phyloP scores from a whole-genome alignment of 2,329 filamentous ascomycete species.

The Trichoderma asperellum region DNA sequence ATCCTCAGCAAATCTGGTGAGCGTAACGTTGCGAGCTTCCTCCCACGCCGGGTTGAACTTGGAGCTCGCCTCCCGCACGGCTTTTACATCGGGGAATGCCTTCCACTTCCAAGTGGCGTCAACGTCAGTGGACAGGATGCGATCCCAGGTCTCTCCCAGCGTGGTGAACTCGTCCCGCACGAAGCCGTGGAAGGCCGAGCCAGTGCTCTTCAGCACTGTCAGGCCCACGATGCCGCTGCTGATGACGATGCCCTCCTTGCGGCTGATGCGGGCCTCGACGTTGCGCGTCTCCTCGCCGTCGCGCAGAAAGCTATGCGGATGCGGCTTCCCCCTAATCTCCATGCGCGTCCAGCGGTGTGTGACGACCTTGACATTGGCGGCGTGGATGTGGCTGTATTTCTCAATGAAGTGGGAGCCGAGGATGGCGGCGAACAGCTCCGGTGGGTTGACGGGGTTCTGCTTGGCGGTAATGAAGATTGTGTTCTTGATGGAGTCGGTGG shows the following conservation, averaged over 20 bases:
- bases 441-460: constrained; percentile 87
- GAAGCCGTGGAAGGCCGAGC: constrained; percentile 94
- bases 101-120: constrained; percentile 88
- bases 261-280: constrained; percentile 72
- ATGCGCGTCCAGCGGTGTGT: constrained; percentile 93
- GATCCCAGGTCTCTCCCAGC: constrained; percentile 87
- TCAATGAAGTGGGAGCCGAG: constrained; percentile 87
- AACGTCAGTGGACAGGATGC: constrained; percentile 92
- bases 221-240: constrained; percentile 79
- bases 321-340: constrained; percentile 81
- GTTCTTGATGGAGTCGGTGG: constrained; percentile 98
- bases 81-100: constrained; percentile 65
- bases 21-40: constrained; percentile 79
- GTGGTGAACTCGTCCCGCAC: constrained; percentile 92
- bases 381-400: constrained; percentile 85
- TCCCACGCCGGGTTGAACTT: constrained; percentile 81
- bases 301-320: constrained; percentile 92
- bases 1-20: constrained; percentile 88
- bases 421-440: constrained; percentile 86
- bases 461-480: constrained; percentile 95
- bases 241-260: constrained; percentile 72
- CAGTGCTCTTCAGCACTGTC: constrained; percentile 93
- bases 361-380: constrained; percentile 77
- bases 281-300: constrained; percentile 87
- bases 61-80: constrained; percentile 65